These are phyloP conservation scores for Verticillium isaacii DNA, from an alignment of 2,329 filamentous ascomycete genomes.

Conservation along the genomic window DNA sequence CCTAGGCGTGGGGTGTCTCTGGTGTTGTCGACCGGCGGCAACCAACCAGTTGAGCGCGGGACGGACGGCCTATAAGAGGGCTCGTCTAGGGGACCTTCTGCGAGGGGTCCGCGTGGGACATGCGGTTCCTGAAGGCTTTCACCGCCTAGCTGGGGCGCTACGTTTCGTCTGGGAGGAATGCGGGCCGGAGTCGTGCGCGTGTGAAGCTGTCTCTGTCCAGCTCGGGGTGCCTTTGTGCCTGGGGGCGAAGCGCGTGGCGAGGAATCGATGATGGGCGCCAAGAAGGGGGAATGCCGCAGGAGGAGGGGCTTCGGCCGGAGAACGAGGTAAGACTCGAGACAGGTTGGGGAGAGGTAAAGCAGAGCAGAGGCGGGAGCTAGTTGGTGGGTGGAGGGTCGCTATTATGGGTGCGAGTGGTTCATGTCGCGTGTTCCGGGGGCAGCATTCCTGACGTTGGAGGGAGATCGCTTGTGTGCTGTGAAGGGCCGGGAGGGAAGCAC, in stretches of 20 bases:
- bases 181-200: background rate
- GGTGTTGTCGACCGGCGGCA: background rate
- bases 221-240: background rate
- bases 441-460: background rate
- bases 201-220: conserved; percentile 1
- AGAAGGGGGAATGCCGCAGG: background rate
- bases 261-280: background rate
- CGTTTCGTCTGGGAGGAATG: background rate
- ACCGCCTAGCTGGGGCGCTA: background rate
- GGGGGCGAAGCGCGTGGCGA: background rate
- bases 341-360: background rate
- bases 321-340: background rate
- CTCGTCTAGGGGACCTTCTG: background rate
- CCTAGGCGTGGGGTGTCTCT: background rate
- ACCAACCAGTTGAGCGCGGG: background rate
- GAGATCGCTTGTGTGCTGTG: background rate
- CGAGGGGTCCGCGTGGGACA: background rate
- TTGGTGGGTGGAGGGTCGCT: background rate
- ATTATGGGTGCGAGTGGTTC: background rate
- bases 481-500: background rate
- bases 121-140: background rate
- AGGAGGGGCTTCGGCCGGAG: background rate
- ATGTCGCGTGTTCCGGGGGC: background rate
- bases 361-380: background rate
- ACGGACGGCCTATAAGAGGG: background rate